Evolutionary conservation across 345 rosid species (phyloP), one percentile per base, ranked within the genome.

Genomic region (thale cress (Arabidopsis thaliana)): DNA sequence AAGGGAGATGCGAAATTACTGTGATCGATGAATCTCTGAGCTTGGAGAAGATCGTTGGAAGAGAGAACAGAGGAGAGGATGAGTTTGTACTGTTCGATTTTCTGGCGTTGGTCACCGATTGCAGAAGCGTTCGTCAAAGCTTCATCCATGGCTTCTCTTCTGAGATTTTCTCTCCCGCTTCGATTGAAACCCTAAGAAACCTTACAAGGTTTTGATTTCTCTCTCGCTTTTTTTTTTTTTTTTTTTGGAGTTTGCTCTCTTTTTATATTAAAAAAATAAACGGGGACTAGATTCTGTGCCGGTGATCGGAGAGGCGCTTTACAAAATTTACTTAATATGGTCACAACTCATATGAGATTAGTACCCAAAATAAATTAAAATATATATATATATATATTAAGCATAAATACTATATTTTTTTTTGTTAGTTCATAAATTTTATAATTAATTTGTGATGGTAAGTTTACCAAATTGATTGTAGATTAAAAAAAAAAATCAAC

Each of bases 81-180:
- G 78, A 83, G 89, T 84, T 95, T 90, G 86, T 95, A 95, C 85
- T 92, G 97, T 77, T 95, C 99, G 82, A 95, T 95, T 88, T 91
- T 95, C 81, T 89, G 96, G 84, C 99, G 91, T 87, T 92, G 99
- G 81, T 95, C 97, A 2, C 82, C 51, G 74, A 95, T 87, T 50
- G 88, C 81, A 16, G 97, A 81, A 45, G 97, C 99, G 79, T 71
- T 84, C 24, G 83, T 84, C 62, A 92, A 86, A 37, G 93, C 92
- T 71, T 85, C 83, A 58, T 92, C 93, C 99, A 95, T 95, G 48
- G 65, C 78, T 75, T 72, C 62, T 61, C 73, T 75, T 59, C 46
- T 13, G 55, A 3, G 38, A 51, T 10, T 45, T 28, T 28, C 4
- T 36, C 76, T 25, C 56, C 57, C 58, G 72, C 65, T 69, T 66